phyloP scores from a whole-genome alignment of 495 filamentous ascomycete genomes.

The Corynascus novoguineensis region DNA sequence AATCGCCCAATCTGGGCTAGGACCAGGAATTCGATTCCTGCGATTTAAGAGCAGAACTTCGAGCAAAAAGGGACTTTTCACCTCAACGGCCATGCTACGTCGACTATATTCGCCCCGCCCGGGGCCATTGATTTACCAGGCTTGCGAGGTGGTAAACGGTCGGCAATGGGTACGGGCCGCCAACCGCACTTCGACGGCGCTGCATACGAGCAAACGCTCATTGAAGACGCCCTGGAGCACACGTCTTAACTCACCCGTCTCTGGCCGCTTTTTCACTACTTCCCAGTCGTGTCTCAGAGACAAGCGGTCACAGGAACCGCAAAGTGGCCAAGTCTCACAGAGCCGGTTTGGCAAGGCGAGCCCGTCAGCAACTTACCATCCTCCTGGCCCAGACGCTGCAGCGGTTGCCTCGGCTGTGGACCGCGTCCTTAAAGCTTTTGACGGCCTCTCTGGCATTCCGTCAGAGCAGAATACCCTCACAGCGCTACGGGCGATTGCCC shows the following conservation, averaged over 20 bases:
- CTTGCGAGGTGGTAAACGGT: conserved; percentile 24
- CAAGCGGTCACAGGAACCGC: conserved; percentile 15
- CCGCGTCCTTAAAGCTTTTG: conserved; percentile 29
- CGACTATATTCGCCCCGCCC: conserved; percentile 14
- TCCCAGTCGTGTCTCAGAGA: conserved; percentile 20
- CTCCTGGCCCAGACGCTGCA: conserved; percentile 11
- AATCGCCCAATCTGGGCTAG: not conserved
- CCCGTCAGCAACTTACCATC: conserved; percentile 4
- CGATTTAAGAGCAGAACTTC: too few species aligned
- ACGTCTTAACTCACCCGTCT: conserved; percentile 12
- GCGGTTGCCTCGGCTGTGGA: conserved; percentile 24
- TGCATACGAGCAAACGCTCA: conserved; percentile 16
- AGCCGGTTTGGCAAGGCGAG: conserved; percentile 17
- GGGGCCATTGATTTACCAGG: conserved; percentile 23
- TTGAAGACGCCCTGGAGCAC: conserved; percentile 17
- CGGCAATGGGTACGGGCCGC: conserved; percentile 16
- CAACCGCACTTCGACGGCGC: conserved; percentile 23
- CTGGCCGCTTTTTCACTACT: conserved; percentile 23
- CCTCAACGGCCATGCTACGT: conserved; percentile 19
- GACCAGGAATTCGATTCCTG: not conserved
- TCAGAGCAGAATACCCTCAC: conserved; percentile 29
- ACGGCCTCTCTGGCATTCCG: conserved; percentile 28
- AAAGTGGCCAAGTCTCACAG: not conserved
- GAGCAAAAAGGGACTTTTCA: not conserved
- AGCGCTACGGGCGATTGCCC: conserved; percentile 29